Percentiles rank a stretch among this genome's conserved stretches.
Conservation (phyloP, 768 basidiomycete species). For the Daedaleopsis sinensis region DNA sequence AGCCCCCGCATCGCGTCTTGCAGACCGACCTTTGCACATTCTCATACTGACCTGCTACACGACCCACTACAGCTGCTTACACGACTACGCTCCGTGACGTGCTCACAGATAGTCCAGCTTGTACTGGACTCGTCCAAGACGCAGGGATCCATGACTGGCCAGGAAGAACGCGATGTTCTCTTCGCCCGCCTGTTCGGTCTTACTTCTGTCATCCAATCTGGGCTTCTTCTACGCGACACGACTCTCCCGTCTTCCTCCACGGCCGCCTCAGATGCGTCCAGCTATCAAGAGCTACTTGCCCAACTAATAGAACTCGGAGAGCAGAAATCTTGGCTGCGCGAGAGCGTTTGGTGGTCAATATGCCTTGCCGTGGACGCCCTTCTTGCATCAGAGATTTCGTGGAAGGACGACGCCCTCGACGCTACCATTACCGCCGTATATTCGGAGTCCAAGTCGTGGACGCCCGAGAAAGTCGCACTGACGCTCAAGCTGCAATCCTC, state of each 20-base stretch:
- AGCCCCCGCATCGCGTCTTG: too few relatives aligned
- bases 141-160: conserved; percentile 78
- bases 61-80: conserved; percentile 84
- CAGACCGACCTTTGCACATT: too few relatives aligned
- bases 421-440: conserved; percentile 55
- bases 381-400: conserved; percentile 58
- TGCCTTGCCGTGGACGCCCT: conserved; percentile 64
- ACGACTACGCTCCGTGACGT: conserved; percentile 75
- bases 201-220: conserved; percentile 82
- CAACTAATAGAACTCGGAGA: conserved; percentile 72
- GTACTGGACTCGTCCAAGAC: conserved; percentile 72
- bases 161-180: conserved; percentile 90
- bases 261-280: conserved; percentile 55
- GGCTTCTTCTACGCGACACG: conserved; percentile 67
- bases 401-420: conserved; percentile 70
- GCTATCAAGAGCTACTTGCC: conserved; percentile 59
- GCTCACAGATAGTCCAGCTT: conserved; percentile 75
- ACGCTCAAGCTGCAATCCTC: conserved; percentile 68
- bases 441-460: conserved; percentile 62
- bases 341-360: conserved; percentile 89
- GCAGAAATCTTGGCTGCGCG: conserved; percentile 88
- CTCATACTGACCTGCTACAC: too few relatives aligned
- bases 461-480: conserved; percentile 86
- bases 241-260: conserved; percentile 58
- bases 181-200: conserved; percentile 94